phyloP scores from a whole-genome alignment of 208 protist genomes.

The Crithidia sp. region DNA sequence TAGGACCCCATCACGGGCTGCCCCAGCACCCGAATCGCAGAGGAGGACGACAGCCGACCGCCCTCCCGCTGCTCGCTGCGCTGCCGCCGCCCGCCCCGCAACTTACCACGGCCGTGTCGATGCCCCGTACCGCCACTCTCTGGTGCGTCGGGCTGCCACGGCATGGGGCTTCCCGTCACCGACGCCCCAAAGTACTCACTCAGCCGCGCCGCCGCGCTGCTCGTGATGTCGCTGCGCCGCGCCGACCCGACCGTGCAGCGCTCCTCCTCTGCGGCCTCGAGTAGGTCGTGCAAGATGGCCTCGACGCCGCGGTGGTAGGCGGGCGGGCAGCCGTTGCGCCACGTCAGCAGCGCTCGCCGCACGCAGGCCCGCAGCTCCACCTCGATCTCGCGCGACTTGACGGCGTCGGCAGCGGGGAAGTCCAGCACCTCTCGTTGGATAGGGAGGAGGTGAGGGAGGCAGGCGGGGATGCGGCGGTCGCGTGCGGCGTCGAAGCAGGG shows the following conservation, averaged over 20 bases:
- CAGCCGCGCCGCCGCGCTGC: constrained; percentile 44
- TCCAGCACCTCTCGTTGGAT: constrained; percentile 69
- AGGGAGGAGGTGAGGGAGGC: constrained; percentile 49
- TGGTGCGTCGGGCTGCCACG: background rate
- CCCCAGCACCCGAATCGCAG: constrained; percentile 47
- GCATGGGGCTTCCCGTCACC: constrained; percentile 7
- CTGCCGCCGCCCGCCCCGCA: background rate
- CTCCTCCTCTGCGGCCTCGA: constrained; percentile 64
- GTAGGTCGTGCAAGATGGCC: constrained; percentile 57
- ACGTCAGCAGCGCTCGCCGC: constrained; percentile 51
- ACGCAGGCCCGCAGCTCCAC: constrained; percentile 54
- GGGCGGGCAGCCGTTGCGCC: constrained; percentile 68
- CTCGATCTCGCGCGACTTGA: constrained; percentile 64
- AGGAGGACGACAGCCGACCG: background rate
- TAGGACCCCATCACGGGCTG: constrained; percentile 71
- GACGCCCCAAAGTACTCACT: constrained; percentile 67
- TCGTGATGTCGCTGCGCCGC: constrained; percentile 44
- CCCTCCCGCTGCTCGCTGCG: background rate
- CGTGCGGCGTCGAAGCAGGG: constrained; percentile 61
- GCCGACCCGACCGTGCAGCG: constrained; percentile 52
- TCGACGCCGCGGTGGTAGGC: constrained; percentile 68
- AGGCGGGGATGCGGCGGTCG: constrained; percentile 41
- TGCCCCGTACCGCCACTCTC: no score
- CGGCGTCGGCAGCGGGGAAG: constrained; percentile 46
- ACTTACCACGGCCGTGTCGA: background rate